Evolutionary conservation across 768 basidiomycete genomes (phyloP), one percentile per base, ranked within the genome.

Genomic region (Suillus brevipes): DNA sequence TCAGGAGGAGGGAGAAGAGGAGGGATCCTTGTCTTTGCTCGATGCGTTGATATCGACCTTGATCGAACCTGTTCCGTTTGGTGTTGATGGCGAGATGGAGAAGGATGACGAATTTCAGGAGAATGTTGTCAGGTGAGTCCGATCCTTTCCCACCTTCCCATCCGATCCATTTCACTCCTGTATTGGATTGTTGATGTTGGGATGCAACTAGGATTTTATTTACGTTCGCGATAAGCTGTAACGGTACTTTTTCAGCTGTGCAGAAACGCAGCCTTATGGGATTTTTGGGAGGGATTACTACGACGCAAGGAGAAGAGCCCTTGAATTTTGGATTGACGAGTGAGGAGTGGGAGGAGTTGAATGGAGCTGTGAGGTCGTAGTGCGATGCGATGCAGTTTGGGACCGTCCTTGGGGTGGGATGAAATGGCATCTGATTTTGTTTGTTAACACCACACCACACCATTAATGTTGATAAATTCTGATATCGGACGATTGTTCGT

Each of bases 51-150:
- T 92, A 63, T 78, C 79, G 25, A 83, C 84, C 12, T 72, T 93
- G 5, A 80, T 78, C 0, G 72, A 76, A 6, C 89, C 90, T 9
- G 67, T 88, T 25, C 89, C 90, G 12, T 81, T 85, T 62, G 91
- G 90, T 0, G 81, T 79, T 6, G 88, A 92, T 70, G 91, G 90
- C 20, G 89, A 91, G 65, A 77, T 78, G 50, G 78, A 78, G n/a
- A 85, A 78, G 10, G 91, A 91, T 72, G 70, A 71, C 2, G 87
- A 89, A 62, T 87, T 88, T 52, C 86, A 88, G 74, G 90, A 90
- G 73, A 90, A 88, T 68, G 73, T 84, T 2, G 67, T 87, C 23
- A 81, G 83, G 87, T 86, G 60, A 60, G 82, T 74, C 13, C 13
- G 6, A 47, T 23, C 18, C 34, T 6, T 7, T 42, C 0, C 16